Percentiles rank a stretch among this genome's conserved stretches.
These are phyloP conservation scores for Microcos paniculata DNA, from an alignment of 345 rosid species.

Conservation along the genomic window DNA sequence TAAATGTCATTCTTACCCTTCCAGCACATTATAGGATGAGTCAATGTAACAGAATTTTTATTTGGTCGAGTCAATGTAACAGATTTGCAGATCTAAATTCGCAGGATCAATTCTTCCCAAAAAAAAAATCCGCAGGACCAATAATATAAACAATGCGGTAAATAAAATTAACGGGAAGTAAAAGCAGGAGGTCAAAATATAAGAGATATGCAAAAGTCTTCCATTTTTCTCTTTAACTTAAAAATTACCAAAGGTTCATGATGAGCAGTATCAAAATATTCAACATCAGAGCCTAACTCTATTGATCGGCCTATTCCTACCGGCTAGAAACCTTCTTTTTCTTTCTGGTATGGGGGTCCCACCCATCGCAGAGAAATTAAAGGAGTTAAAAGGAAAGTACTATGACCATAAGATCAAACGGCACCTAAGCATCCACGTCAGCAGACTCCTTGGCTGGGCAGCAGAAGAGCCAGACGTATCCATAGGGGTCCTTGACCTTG, in stretches of 20 bases:
- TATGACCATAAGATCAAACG: conserved; percentile 24
- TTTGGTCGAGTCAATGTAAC: background rate
- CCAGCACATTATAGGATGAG: background rate
- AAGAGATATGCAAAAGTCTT: background rate
- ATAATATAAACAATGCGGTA: too few relatives aligned
- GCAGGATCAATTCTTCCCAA: background rate
- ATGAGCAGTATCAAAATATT: background rate
- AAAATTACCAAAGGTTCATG: background rate
- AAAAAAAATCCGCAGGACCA: background rate
- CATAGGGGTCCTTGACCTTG: conserved; percentile 79
- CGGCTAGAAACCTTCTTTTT: background rate
- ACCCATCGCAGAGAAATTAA: background rate
- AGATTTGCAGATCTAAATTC: background rate
- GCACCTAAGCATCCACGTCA: conserved; percentile 47
- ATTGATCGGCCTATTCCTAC: conserved; percentile 3
- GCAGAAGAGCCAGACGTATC: conserved; percentile 65
- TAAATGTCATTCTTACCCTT: background rate
- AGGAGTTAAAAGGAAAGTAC: background rate
- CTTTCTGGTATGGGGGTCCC: background rate
- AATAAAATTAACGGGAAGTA: background rate
- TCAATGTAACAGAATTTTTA: background rate
- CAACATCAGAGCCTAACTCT: background rate
- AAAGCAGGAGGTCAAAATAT: background rate
- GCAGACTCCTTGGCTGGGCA: conserved; percentile 38
- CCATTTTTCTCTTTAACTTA: background rate